These are phyloP conservation scores for Biscogniauxia marginata DNA, from an alignment of 2,329 filamentous ascomycete genomes.

Conservation along the genomic window DNA sequence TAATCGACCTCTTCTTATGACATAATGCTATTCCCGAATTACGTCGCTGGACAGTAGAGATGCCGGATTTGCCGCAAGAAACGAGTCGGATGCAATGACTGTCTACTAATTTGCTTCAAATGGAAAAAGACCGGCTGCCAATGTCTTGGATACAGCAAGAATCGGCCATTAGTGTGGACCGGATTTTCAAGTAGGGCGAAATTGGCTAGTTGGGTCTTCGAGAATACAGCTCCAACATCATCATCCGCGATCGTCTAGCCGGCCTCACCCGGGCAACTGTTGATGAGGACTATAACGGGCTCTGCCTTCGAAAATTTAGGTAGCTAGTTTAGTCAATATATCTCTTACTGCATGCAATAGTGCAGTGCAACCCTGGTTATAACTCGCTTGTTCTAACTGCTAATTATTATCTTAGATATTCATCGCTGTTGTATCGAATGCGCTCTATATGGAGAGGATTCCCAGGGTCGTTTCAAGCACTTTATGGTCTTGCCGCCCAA, in stretches of 20 bases:
- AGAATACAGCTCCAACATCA: background rate
- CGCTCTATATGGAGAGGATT: conserved; percentile 3
- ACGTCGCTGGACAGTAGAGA: background rate
- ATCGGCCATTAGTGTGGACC: background rate
- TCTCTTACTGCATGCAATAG: no score
- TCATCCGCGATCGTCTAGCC: background rate
- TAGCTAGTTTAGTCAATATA: no score
- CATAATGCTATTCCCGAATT: background rate
- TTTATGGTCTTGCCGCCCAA: conserved; percentile 5
- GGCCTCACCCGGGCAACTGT: no score
- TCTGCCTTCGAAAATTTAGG: no score
- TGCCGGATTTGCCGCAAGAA: conserved; percentile 7
- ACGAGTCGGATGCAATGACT: conserved; percentile 6
- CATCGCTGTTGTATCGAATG: conserved; percentile 8
- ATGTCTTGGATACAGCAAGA: background rate
- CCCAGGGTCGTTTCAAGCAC: conserved; percentile 2
- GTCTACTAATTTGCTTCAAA: conserved; percentile 9
- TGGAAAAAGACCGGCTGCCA: background rate
- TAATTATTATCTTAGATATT: conserved; percentile 1
- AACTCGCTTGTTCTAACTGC: background rate
- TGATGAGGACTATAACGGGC: no score
- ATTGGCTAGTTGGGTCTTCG: background rate
- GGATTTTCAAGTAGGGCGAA: conserved; percentile 5
- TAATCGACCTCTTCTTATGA: no score
- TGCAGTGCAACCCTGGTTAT: no score